A percentile compares a stretch with the other conserved stretches of the same genome.
phyloP scores from a whole-genome alignment of 495 filamentous ascomycete species.

The Penicillium longicatenatum region DNA sequence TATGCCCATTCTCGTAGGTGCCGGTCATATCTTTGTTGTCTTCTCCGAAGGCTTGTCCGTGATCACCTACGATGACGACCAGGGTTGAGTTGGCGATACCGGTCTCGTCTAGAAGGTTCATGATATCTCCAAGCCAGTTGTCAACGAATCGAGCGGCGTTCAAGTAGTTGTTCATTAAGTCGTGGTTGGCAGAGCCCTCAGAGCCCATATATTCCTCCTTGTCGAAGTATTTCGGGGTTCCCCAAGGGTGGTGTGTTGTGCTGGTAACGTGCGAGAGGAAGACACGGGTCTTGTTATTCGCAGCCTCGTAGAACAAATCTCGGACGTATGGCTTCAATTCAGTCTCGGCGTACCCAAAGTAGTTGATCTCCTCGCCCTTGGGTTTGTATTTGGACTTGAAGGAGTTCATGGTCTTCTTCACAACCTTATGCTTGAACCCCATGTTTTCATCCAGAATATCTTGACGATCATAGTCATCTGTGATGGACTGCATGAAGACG shows the following conservation, averaged over 20 bases:
- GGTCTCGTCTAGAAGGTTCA: constrained; percentile 48
- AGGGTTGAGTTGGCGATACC: constrained; percentile 53
- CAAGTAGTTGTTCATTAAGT: constrained; percentile 41
- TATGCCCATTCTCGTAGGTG: constrained; percentile 48
- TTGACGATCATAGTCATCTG: constrained; percentile 48
- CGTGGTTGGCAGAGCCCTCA: constrained; percentile 31
- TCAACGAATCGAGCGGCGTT: constrained; percentile 48
- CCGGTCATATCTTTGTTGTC: constrained; percentile 38
- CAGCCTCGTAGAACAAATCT: constrained; percentile 44
- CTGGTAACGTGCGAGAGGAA: constrained; percentile 51
- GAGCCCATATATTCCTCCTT: constrained; percentile 37
- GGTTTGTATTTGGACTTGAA: constrained; percentile 32
- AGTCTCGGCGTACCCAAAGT: constrained; percentile 49
- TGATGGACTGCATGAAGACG: constrained; percentile 50
- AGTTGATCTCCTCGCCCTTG: constrained; percentile 41
- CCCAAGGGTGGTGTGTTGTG: constrained; percentile 50
- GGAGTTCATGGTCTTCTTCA: constrained; percentile 33
- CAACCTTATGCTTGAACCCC: constrained; percentile 41
- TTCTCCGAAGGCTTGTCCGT: constrained; percentile 45
- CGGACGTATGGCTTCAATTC: constrained; percentile 44
- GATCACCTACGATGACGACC: constrained; percentile 51
- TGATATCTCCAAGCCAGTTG: constrained; percentile 46
- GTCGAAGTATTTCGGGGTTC: constrained; percentile 35
- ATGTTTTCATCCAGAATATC: constrained; percentile 38
- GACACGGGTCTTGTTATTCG: constrained; percentile 42